A percentile compares a stretch with the other conserved stretches of the same genome.
Evolutionary conservation across 768 basidiomycete genomes (phyloP).

Genomic region (Arthromyces matolae): DNA sequence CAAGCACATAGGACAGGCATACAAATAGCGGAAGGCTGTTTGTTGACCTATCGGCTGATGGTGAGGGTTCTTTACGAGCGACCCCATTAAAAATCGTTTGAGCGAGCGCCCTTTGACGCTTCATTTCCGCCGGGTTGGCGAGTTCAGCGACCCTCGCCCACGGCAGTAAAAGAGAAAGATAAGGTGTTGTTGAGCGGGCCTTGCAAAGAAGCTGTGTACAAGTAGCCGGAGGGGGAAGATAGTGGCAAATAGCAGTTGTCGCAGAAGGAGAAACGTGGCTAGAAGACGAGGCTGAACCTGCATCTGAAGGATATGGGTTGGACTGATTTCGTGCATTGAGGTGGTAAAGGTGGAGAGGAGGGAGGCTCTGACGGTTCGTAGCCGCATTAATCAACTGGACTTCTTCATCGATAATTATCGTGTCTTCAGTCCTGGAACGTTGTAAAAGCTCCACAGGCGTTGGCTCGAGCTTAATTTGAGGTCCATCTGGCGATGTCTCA

Average conservation of each 20-base stretch:
- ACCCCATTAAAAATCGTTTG: slow-evolving; percentile 15
- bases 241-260: slow-evolving; percentile 29
- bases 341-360: slow-evolving; percentile 14
- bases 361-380: slow-evolving; percentile 10
- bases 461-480: slow-evolving; percentile 32
- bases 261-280: too few relatives aligned
- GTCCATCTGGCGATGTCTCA: slow-evolving; percentile 2
- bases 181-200: slow-evolving; percentile 23
- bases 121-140: slow-evolving; percentile 10
- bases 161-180: slow-evolving; percentile 22
- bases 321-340: not conserved
- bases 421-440: slow-evolving; percentile 12
- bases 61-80: not conserved
- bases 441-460: slow-evolving; percentile 17
- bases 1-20: slow-evolving; percentile 53
- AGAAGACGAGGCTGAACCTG: not conserved
- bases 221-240: slow-evolving; percentile 28
- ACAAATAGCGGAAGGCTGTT: slow-evolving; percentile 50
- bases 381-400: slow-evolving; percentile 1
- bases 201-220: slow-evolving; percentile 25
- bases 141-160: slow-evolving; percentile 14
- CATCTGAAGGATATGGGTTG: not conserved
- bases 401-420: slow-evolving; percentile 11
- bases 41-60: not conserved
- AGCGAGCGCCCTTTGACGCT: slow-evolving; percentile 10